Evolutionary conservation across 176 grass and related monocot species (phyloP).

Genomic region (Tillandsia fasciculata): DNA sequence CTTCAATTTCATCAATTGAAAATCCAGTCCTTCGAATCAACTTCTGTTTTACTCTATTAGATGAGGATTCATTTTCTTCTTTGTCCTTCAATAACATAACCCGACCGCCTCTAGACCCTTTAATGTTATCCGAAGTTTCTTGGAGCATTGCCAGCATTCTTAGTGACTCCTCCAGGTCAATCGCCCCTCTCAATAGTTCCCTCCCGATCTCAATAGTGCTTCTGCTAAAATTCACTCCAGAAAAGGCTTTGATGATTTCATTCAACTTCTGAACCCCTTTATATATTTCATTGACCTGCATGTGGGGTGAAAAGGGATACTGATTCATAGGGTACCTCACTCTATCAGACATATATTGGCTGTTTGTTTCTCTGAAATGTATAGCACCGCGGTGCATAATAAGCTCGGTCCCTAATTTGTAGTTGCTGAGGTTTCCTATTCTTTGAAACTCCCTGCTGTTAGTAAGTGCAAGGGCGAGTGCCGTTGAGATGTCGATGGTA

Average conservation of each 20-base stretch:
- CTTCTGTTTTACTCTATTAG: constrained; percentile 12
- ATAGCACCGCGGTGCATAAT: constrained; percentile 39
- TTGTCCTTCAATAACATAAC: constrained; percentile 56
- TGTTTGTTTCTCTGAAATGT: constrained; percentile 17
- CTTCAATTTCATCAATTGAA: constrained; percentile 7
- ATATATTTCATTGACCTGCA: constrained; percentile 33
- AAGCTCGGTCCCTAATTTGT: constrained; percentile 26
- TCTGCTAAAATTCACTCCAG: constrained; percentile 10
- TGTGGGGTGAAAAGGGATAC: constrained; percentile 29
- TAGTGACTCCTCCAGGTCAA: constrained; percentile 71
- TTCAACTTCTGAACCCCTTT: constrained; percentile 67
- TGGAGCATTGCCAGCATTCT: constrained; percentile 86
- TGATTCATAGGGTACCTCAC: constrained; percentile 12
- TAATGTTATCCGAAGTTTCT: constrained; percentile 70
- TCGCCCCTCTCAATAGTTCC: constrained; percentile 46
- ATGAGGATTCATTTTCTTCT: constrained; percentile 37
- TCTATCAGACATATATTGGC: constrained; percentile 13
- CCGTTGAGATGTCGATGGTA: constrained; percentile 55
- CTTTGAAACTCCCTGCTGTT: constrained; percentile 81
- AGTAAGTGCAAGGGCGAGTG: constrained; percentile 79
- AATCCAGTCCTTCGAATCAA: not conserved
- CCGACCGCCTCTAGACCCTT: constrained; percentile 35
- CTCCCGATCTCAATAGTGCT: constrained; percentile 37
- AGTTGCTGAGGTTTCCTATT: constrained; percentile 38
- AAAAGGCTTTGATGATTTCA: constrained; percentile 53